These are phyloP conservation scores for Kappamyces sp. DNA, from an alignment of 192 early-diverging fungal species.

Conservation along the genomic window DNA sequence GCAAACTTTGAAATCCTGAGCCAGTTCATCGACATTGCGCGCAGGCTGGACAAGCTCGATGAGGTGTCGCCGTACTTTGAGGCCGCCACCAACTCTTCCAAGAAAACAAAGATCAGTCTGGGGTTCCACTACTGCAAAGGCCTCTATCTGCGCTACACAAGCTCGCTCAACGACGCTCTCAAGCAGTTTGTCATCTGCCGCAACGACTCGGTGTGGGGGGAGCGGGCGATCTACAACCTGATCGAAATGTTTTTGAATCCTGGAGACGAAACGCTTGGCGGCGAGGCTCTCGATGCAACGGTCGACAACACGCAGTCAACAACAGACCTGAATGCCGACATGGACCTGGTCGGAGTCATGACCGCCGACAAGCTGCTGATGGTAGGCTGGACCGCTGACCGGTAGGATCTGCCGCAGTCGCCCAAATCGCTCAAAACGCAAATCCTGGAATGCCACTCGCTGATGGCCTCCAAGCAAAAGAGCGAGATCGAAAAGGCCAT, in stretches of 20 bases:
- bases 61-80: slow-evolving; percentile 33
- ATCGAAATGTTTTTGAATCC: slow-evolving; percentile 57
- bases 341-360: slow-evolving; percentile 42
- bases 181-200: slow-evolving; percentile 45
- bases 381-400: slow-evolving; percentile 13
- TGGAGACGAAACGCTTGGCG: slow-evolving; percentile 48
- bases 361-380: slow-evolving; percentile 53
- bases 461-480: slow-evolving; percentile 50
- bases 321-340: slow-evolving; percentile 24
- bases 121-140: slow-evolving; percentile 53
- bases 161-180: slow-evolving; percentile 43
- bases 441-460: slow-evolving; percentile 39
- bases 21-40: slow-evolving; percentile 39
- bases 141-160: slow-evolving; percentile 41
- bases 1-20: slow-evolving; percentile 31
- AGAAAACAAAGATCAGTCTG: slow-evolving; percentile 31
- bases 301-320: slow-evolving; percentile 16
- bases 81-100: slow-evolving; percentile 24
- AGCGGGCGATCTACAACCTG: slow-evolving; percentile 39
- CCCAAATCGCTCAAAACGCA: slow-evolving; percentile 37
- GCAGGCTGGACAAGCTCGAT: slow-evolving; percentile 38
- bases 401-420: slow-evolving; percentile 37
- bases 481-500: slow-evolving; percentile 46
- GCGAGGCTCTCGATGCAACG: slow-evolving; percentile 41
- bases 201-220: slow-evolving; percentile 42